Evolutionary conservation across 2,329 filamentous ascomycete genomes (phyloP).

Genomic region (Orbilia javanica): DNA sequence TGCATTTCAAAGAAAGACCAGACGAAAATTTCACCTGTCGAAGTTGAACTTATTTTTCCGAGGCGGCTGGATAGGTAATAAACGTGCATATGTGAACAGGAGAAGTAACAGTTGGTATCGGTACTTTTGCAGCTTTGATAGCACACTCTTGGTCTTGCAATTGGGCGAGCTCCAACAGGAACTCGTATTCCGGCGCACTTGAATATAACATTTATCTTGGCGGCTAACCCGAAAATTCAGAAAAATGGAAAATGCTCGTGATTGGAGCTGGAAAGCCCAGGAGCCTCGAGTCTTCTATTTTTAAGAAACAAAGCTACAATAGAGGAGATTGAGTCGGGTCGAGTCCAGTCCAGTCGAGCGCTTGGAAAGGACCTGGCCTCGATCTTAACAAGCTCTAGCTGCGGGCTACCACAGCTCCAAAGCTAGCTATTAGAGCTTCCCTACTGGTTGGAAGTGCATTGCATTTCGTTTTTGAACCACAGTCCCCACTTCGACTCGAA

Average conservation of each 20-base stretch:
- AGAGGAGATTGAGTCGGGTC: background rate
- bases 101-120: conserved; percentile 48
- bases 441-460: conserved; percentile 36
- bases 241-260: background rate
- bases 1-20: conserved; percentile 38
- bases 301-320: conserved; percentile 15
- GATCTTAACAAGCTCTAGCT: no score
- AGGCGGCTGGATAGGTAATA: conserved; percentile 11
- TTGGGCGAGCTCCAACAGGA: conserved; percentile 33
- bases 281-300: conserved; percentile 26
- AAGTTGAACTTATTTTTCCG: conserved; percentile 44
- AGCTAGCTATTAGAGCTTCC: conserved; percentile 7
- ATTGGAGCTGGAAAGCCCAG: conserved; percentile 3
- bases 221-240: conserved; percentile 41
- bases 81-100: conserved; percentile 10
- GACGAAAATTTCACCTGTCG: conserved; percentile 32
- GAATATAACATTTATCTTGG: conserved; percentile 23
- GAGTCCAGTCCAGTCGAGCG: background rate
- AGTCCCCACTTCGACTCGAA: conserved; percentile 34
- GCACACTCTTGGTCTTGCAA: background rate
- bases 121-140: conserved; percentile 32
- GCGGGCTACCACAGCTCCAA: conserved; percentile 26
- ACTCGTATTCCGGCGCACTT: conserved; percentile 8
- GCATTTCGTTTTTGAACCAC: conserved; percentile 20
- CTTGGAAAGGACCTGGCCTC: background rate